Evolutionary conservation across 768 basidiomycete genomes (phyloP), one percentile per base, ranked within the genome.

Genomic region (Leccinum longicurvipes): DNA sequence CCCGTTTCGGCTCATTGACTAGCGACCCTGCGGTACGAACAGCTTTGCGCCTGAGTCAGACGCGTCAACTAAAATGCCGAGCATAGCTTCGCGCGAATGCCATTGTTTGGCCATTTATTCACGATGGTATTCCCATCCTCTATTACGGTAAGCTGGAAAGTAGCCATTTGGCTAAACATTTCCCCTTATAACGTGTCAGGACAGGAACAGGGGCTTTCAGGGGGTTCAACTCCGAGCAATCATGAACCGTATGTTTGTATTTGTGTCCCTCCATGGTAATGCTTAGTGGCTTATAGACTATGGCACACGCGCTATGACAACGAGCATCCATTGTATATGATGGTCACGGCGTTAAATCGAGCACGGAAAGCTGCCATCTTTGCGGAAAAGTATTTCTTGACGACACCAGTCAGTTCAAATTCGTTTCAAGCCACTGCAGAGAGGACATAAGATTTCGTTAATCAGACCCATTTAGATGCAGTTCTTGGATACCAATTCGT

Each of bases 231-330:
- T 47, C 81, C 81, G 1, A 66, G 62, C 19, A 82, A 82, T 64
- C 81, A 80, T 56, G 81, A 82, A 63, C 76, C 82, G 78, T 79
- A 54, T 49, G 72, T 55, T 47, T 34, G 11, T 17, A 17, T n/a
- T 19, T 23, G 17, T 19, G 50, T n/a, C 4, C 4, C 19, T 12
- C 15, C 11, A 17, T 21, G 23, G n/a, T 7, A 21, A 31, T 25
- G 19, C 54, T 67, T 12, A 67, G 17, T 24, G n/a, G 10, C 31
- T n/a, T 50, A 3, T 47, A 85, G 84, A 8, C 75, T 87, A 25
- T 88, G 86, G 87, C 72, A 78, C 7, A 78, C 82, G 4, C 78
- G 73, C 25, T 88, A 84, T 64, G 68, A 71, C 27, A 74, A 77
- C 19, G 73, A 80, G 49, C 77, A 80, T 50, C 76, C 80, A 2